Evolutionary conservation across 177 flowering plant genomes (phyloP), one percentile per base, ranked within the genome.

Genomic region (Vitis hybrid): DNA sequence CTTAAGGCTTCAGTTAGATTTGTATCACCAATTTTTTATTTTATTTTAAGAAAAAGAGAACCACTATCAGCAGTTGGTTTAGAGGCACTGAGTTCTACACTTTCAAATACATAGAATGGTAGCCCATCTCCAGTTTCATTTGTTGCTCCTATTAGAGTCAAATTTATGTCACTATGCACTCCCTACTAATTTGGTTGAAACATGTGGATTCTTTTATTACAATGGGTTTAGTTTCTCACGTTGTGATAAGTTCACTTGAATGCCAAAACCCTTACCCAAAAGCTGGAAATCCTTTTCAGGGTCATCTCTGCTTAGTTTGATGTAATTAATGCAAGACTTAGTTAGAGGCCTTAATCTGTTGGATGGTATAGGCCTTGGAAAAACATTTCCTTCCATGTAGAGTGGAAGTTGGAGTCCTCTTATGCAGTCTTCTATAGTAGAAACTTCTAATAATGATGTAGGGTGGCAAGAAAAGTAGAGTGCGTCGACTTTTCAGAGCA

Each of bases 341-440:
- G 21, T 21, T 21, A 1, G 74, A 27, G 74, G 77, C 17, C 65
- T n/a, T 57, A 73, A 73, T 75, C 49, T 71, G 70, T 49, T 68
- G 68, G 82, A 78, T 69, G 81, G 76, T 64, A 50, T 76, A 10
- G 88, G 79, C 11, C 41, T 50, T 59, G 63, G 55, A 20, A 71
- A 71, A 74, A 74, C 79, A 41, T 65, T 73, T 49, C 77, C 88
- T 48, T 82, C 90, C 59, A 11, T 82, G 58, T 88, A 85, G 63
- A 84, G 88, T 83, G 88, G 92, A 58, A 84, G 85, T 65, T 88
- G 92, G 90, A 88, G 90, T 84, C 90, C 92, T 65, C 86, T 88
- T 30, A 88, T 88, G 90, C 92, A 88, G 70, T 88, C 90, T 75
- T 90, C 90, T 66, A 84, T 88, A 17, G 88, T 87, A 66, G 90